A percentile compares a stretch with the other conserved stretches of the same genome.
phyloP scores from a whole-genome alignment of 257 asterid species.

The Phtheirospermum japonicum region DNA sequence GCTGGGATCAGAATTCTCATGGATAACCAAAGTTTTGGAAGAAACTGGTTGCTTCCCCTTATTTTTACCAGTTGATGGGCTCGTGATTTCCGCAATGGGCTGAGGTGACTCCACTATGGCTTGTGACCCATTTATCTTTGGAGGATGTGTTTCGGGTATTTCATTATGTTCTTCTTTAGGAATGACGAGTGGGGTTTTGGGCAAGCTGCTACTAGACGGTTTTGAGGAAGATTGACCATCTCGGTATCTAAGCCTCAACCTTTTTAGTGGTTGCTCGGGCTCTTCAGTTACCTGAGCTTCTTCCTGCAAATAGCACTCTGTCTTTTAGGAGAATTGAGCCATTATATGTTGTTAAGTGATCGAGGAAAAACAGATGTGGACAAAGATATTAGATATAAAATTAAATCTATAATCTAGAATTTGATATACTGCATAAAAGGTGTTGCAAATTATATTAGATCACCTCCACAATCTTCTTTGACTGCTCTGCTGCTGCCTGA shows the following conservation, averaged over 20 bases:
- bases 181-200: slow-evolving; percentile 31
- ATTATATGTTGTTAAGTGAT: slow-evolving; percentile 10
- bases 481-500: slow-evolving; percentile 26
- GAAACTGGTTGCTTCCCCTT: slow-evolving; percentile 47
- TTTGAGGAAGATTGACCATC: slow-evolving; percentile 47
- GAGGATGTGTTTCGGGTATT: slow-evolving; percentile 27
- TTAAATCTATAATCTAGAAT: slow-evolving; percentile 4
- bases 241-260: slow-evolving; percentile 42
- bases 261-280: slow-evolving; percentile 60
- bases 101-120: slow-evolving; percentile 30
- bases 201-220: slow-evolving; percentile 11
- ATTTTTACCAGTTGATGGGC: slow-evolving; percentile 33
- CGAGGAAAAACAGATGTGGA: slow-evolving; percentile 5
- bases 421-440: slow-evolving; percentile 1
- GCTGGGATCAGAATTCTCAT: slow-evolving; percentile 34
- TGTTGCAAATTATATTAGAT: slow-evolving; percentile 13
- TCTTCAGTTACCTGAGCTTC: slow-evolving; percentile 52
- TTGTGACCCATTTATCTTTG: slow-evolving; percentile 25
- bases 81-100: slow-evolving; percentile 24
- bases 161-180: slow-evolving; percentile 53
- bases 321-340: slow-evolving; percentile 32
- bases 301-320: slow-evolving; percentile 36
- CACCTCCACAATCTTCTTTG: slow-evolving; percentile 25
- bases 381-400: slow-evolving; percentile 10
- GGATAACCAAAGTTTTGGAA: slow-evolving; percentile 28